These are phyloP conservation scores for Coniochaeta sp. DNA, from an alignment of 2,329 filamentous ascomycete species.

Conservation along the genomic window DNA sequence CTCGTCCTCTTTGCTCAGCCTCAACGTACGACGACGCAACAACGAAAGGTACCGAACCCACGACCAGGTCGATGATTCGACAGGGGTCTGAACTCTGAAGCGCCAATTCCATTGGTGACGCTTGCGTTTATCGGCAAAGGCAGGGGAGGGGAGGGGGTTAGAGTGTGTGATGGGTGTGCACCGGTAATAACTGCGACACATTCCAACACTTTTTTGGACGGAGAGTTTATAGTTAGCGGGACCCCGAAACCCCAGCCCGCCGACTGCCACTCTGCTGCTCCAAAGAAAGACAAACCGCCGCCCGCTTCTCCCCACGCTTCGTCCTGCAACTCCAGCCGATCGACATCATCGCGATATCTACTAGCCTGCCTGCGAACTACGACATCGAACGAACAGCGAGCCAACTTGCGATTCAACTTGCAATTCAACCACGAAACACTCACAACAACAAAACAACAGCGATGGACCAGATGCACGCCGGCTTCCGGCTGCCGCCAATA, in stretches of 20 bases:
- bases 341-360: not conserved
- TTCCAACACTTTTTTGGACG: too few species aligned
- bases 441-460: not conserved
- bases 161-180: not conserved
- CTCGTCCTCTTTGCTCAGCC: not conserved
- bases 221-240: constrained; percentile 2
- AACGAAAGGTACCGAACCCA: not conserved
- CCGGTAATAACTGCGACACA: not conserved
- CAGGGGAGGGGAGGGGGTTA: not conserved
- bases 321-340: not conserved
- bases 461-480: constrained; percentile 43
- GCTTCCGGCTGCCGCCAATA: constrained; percentile 53
- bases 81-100: constrained; percentile 4
- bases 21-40: too few species aligned
- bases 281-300: too few species aligned
- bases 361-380: not conserved
- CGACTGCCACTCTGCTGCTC: not conserved
- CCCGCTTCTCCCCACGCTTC: not conserved
- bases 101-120: not conserved
- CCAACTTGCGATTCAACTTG: not conserved
- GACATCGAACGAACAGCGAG: not conserved
- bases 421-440: too few species aligned
- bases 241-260: constrained; percentile 1
- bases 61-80: not conserved
- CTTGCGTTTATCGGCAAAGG: not conserved